Percentiles rank a stretch among this genome's conserved stretches.
These are phyloP conservation scores for Blastobotrys terrestris DNA, from an alignment of 805 yeast genomes.

Conservation along the genomic window DNA sequence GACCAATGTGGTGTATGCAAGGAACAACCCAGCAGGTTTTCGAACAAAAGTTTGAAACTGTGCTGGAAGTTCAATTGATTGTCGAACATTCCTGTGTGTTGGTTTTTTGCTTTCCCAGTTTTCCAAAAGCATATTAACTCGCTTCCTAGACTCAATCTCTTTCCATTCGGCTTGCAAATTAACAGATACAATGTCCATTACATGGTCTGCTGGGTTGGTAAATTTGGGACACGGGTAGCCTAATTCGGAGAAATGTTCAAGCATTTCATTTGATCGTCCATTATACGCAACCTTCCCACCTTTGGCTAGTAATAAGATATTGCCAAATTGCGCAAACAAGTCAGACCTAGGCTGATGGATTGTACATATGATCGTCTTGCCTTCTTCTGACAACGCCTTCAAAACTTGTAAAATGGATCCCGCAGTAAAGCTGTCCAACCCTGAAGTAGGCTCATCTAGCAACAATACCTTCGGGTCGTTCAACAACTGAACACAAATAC, in stretches of 20 bases:
- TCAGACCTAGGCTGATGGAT: conserved; percentile 81
- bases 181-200: conserved; percentile 63
- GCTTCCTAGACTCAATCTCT: conserved; percentile 36
- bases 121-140: conserved; percentile 36
- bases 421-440: conserved; percentile 76
- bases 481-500: conserved; percentile 73
- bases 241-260: conserved; percentile 40
- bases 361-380: conserved; percentile 65
- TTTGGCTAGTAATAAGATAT: conserved; percentile 63
- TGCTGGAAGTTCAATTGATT: conserved; percentile 11
- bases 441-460: conserved; percentile 86
- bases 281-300: conserved; percentile 68
- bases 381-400: conserved; percentile 46
- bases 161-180: conserved; percentile 40
- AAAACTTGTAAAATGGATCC: conserved; percentile 58
- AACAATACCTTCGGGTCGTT: conserved; percentile 66
- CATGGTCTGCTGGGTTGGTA: conserved; percentile 68
- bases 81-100: background rate
- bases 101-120: conserved; percentile 31
- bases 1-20: conserved; percentile 32
- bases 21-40: conserved; percentile 28
- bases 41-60: conserved; percentile 20
- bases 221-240: conserved; percentile 55
- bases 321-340: conserved; percentile 58
- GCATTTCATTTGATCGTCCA: conserved; percentile 46